Evolutionary conservation across 2,329 filamentous ascomycete genomes (phyloP).

Genomic region (Fusarium gaditjirri): DNA sequence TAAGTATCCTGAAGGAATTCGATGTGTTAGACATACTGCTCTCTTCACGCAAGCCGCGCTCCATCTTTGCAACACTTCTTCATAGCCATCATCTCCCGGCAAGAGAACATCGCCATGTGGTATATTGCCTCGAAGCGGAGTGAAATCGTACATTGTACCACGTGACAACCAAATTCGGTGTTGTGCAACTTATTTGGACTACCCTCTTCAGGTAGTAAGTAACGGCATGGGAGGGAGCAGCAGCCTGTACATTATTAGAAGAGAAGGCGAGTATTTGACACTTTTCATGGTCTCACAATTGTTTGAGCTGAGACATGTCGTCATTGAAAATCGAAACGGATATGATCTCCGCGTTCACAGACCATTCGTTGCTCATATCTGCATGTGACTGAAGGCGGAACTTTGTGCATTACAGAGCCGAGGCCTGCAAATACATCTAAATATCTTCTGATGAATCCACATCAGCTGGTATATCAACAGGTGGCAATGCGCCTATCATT

Average conservation of each 20-base stretch:
- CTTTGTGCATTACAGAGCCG: not conserved
- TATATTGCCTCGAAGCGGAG: conserved; percentile 24
- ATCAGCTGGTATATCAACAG: conserved; percentile 26
- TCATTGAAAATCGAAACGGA: conserved; percentile 24
- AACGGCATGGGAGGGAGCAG: not conserved
- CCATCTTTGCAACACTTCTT: conserved; percentile 49
- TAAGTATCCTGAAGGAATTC: not conserved
- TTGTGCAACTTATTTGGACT: not conserved
- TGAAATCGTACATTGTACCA: conserved; percentile 32
- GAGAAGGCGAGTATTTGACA: conserved; percentile 23
- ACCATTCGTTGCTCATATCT: not conserved
- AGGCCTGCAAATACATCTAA: not conserved
- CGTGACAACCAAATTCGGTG: not conserved
- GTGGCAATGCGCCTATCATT: conserved; percentile 34
- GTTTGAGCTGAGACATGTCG: conserved; percentile 37
- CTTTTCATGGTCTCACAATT: conserved; percentile 19
- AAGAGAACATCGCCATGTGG: conserved; percentile 42
- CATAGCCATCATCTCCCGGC: conserved; percentile 47
- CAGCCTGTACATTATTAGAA: not conserved
- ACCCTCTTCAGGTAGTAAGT: not conserved
- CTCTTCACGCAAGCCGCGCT: conserved; percentile 49
- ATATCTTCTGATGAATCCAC: conserved; percentile 10
- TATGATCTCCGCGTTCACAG: not conserved
- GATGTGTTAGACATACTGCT: conserved; percentile 39
- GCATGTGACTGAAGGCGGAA: conserved; percentile 1